phyloP scores from a whole-genome alignment of 169 alveolate genomes.

The Eimeria sp. region DNA sequence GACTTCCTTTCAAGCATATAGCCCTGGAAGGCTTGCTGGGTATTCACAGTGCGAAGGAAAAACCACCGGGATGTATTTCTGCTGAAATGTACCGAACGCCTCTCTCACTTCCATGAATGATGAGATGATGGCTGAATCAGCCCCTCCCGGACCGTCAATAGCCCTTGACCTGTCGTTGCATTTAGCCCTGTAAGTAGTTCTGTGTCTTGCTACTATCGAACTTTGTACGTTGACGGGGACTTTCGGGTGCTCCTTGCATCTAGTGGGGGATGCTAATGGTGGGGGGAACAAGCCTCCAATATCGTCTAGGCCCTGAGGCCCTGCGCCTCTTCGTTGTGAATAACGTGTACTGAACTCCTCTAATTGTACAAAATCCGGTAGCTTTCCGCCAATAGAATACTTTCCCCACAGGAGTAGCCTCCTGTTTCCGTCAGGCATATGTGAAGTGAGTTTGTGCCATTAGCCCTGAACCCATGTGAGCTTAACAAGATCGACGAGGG shows the following conservation, averaged over 20 bases:
- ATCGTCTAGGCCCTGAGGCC: neutral
- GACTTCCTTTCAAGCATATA: neutral
- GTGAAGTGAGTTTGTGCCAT: neutral
- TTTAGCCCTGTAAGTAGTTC: neutral
- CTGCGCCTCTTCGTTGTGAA: neutral
- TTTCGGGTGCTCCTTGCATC: neutral
- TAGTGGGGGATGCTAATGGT: neutral
- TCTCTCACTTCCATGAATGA: neutral
- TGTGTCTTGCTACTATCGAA: neutral
- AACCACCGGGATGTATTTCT: neutral
- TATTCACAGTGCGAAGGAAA: neutral
- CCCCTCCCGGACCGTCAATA: neutral
- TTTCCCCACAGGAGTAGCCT: neutral
- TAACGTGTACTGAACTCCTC: neutral
- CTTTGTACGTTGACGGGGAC: neutral
- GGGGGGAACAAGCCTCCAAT: neutral
- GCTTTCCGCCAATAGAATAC: neutral
- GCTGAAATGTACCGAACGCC: neutral
- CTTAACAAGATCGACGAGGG: neutral
- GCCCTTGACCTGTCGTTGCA: neutral
- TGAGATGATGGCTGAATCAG: neutral
- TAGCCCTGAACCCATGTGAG: neutral
- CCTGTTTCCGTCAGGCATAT: neutral
- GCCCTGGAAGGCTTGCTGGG: neutral
- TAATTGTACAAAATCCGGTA: neutral